Base-by-base conservation (phyloP, 371 early-diverging fungal genomes). In the Mortierella sp. region DNA sequence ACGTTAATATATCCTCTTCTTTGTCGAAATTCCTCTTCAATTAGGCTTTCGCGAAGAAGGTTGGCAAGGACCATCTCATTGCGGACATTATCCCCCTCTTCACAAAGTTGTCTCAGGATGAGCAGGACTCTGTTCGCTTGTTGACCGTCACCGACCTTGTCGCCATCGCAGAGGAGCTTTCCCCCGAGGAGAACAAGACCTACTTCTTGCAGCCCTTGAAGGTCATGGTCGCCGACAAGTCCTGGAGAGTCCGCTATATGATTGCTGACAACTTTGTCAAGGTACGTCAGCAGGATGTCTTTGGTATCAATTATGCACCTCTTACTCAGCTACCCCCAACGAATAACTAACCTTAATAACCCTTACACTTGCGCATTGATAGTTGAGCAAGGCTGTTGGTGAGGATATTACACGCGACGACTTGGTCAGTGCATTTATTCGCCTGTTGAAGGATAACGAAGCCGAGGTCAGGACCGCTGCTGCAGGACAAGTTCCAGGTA, bases 211-310 rank as follows among this genome's bases (percentile, higher is more conserved):
- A 91, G 71, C 87, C 91, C 48, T 90, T 99, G 64, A 91, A 93
- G 65, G 87, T 86, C 45, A 88, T 98, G 87, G 94, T 94, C 64
- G 87, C 90, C 29, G 99, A 99, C 88, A 97, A 96, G 85, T 96
- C 96, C 64, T 99, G 99, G 99, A 92, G 99, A 78, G 98, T 99
- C 44, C 91, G 98, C 63, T 99, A 98, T 85, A 97, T 98, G 97
- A 94, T 97, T 87, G 99, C 98, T 5, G 96, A 98, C 68, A 96
- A 98, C 89, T 97, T 97, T 89, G 96, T 95, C 53, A 90, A 93
- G 90, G 96, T 96, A 89, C 79, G 58, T 58, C 9, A n/a, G n/a
- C 34, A 34, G 34, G 55, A 55, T 31, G 2, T 19, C 6, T 19
- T 19, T 6, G 34, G 29, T 34, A 5, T 31, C 34, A 34, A 4